Conservation (phyloP, 371 early-diverging fungal genomes). For the Amoeboradix gromovi region DNA sequence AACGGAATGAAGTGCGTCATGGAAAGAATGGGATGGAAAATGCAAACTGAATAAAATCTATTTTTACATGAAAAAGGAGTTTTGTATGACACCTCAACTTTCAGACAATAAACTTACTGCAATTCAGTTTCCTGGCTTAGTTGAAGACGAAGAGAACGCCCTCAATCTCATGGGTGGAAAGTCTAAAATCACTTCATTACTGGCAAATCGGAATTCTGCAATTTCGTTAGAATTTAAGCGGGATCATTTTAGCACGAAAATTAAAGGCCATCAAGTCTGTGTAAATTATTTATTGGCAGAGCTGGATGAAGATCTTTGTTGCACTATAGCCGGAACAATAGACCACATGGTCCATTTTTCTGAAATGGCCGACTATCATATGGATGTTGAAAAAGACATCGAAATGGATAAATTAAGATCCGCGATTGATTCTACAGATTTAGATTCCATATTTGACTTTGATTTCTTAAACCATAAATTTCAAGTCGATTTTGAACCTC, state of each 20-base stretch:
- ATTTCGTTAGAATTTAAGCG: not conserved
- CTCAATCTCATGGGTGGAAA: not conserved
- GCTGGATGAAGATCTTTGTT: not conserved
- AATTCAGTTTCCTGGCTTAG: not conserved
- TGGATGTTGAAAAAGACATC: not conserved
- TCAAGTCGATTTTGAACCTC: not conserved
- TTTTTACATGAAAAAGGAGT: no score
- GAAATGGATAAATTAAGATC: not conserved
- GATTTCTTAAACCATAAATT: not conserved
- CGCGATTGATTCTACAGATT: not conserved
- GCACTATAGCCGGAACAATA: not conserved
- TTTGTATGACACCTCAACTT: no score
- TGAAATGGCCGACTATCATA: not conserved
- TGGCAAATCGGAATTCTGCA: no score
- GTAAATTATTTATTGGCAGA: not conserved
- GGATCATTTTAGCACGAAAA: not conserved
- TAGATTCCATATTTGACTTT: not conserved
- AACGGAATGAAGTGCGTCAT: not conserved
- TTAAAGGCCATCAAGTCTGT: not conserved
- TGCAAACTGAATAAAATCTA: not conserved
- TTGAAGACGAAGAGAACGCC: not conserved
- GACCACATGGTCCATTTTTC: not conserved
- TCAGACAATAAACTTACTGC: not conserved
- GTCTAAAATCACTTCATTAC: not conserved
- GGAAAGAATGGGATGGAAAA: not conserved